Conservation (phyloP, 805 yeast genomes). For the Candida loeiensis region DNA sequence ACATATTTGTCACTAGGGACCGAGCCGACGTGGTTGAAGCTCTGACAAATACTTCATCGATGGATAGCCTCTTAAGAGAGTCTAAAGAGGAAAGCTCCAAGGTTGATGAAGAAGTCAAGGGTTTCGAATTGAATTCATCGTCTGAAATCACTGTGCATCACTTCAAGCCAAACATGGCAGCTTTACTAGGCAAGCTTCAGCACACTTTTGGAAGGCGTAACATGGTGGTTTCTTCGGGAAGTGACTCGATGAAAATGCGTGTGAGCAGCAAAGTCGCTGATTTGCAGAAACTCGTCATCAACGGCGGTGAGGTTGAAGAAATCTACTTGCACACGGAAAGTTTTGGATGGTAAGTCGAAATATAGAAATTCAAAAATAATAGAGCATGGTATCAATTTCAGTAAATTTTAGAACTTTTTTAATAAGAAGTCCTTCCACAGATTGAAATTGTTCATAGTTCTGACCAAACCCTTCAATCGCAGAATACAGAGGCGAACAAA, state of each 20-base stretch:
- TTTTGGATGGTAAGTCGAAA: slow-evolving; percentile 40
- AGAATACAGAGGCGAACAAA: too few species aligned
- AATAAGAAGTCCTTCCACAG: too few species aligned
- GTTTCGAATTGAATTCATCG: neutral
- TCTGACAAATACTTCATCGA: too few species aligned
- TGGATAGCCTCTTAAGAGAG: too few species aligned
- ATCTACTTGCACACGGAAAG: slow-evolving; percentile 50
- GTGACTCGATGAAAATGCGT: slow-evolving; percentile 35
- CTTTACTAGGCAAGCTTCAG: slow-evolving; percentile 15
- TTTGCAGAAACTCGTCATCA: slow-evolving; percentile 35
- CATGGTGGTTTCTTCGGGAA: slow-evolving; percentile 46
- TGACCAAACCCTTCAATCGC: too few species aligned
- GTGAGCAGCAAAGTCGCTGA: slow-evolving; percentile 39
- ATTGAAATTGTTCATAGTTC: too few species aligned
- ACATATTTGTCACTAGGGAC: slow-evolving; percentile 21
- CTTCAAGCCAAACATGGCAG: slow-evolving; percentile 19
- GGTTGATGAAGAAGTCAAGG: neutral
- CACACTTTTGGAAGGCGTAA: slow-evolving; percentile 27
- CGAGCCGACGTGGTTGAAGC: neutral
- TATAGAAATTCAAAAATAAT: neutral
- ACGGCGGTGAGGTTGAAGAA: slow-evolving; percentile 37
- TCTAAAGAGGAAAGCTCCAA: neutral
- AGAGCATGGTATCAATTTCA: neutral
- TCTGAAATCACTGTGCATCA: slow-evolving; percentile 14
- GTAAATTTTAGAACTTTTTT: neutral